Base-by-base conservation (phyloP, 768 basidiomycete genomes). In the Fomitopsis serialis region DNA sequence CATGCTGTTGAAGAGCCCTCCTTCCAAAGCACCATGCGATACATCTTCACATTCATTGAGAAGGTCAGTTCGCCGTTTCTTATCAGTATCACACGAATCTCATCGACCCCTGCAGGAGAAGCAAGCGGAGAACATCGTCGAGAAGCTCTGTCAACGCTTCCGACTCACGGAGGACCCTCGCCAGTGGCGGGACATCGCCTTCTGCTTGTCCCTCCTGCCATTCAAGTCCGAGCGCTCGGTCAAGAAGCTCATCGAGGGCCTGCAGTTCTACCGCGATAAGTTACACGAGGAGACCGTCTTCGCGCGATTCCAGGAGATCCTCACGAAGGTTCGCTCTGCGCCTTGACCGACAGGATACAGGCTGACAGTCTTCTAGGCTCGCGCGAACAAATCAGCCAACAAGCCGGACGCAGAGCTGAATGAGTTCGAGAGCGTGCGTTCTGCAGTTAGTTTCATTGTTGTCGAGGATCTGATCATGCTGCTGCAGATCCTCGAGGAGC, bases 131-230 rank as follows among this genome's bases (percentile, higher is more conserved):
- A 88, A 80, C 63, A 92, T 99, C 57, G 91, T 98, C 50, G 96
- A 99, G 63, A 99, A 98, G 66, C 83, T 99, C 2, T 99, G 97
- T 63, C 93, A 97, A 63, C 84, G 96, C 8, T 98, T 98, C 84
- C 80, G 89, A 22, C 74, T 92, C 3, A 84, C 89, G 0, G 87
- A 89, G 40, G 92, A 95, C 27, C 81, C 91, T 15, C 81, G 96
- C 5, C 97, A 98, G 66, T 99, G 97, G 97, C 82, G 93, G 22
- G 96, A 99, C 63, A 93, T 99, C 54, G 92, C 95, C 1, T 98
- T 86, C 71, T 99, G 96, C 66, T 74, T 99, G 2, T 94, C 96
- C 0, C 71, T 98, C 2, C 78, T 98, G 15, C 96, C 94, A 0
- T 99, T 91, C 88, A 98, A 98, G 67, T 95, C 93, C 1, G 97